Evolutionary conservation across 352 stramenopile genomes (phyloP), one percentile per base, ranked within the genome.

Genomic region (Pythium utonaiense): DNA sequence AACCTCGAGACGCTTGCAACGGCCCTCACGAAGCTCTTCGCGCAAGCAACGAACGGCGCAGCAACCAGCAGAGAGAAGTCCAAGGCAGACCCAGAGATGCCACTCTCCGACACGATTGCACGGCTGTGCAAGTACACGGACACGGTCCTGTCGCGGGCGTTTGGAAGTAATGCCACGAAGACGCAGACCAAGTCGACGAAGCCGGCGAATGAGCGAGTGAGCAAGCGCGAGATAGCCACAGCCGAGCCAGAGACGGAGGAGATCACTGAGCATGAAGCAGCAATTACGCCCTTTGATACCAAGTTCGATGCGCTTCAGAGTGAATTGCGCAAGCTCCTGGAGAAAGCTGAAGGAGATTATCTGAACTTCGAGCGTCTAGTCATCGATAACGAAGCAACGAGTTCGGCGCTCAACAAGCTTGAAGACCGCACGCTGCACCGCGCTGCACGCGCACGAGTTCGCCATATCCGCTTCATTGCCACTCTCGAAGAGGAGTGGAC

Each of bases 401-500:
- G 21, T 6, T n/a, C 14, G n/a, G 12, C 14, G 56, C 34, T 65
- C 19, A 13, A 65, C 38, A 42, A 49, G 53, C 27, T 66, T 10
- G 30, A 63, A 17, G 30, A 41, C 9, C 42, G 48, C 2, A 28
- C 36, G 31, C 27, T 14, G 2, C 64, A 71, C 22, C 53, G 64
- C 19, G n/a, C 58, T 0, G 51, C 25, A 6, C 64, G 53, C 53
- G 64, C 57, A 9, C 57, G 64, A 22, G 38, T 24, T 36, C 57
- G 58, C 10, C 8, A 64, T 42, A 53, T 71, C 33, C 40, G 13
- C 27, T 64, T 58, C 22, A 52, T 44, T 21, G 42, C 27, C n/a
- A 14, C 16, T 12, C 38, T 64, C 16, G 53, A 66, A 36, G 56
- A 66, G 40, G 58, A 61, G 30, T 65, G 64, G 54, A 28, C 41